Base-by-base conservation (phyloP, 2,329 filamentous ascomycete species). In the Dryadomyces quercus-mongolicae region DNA sequence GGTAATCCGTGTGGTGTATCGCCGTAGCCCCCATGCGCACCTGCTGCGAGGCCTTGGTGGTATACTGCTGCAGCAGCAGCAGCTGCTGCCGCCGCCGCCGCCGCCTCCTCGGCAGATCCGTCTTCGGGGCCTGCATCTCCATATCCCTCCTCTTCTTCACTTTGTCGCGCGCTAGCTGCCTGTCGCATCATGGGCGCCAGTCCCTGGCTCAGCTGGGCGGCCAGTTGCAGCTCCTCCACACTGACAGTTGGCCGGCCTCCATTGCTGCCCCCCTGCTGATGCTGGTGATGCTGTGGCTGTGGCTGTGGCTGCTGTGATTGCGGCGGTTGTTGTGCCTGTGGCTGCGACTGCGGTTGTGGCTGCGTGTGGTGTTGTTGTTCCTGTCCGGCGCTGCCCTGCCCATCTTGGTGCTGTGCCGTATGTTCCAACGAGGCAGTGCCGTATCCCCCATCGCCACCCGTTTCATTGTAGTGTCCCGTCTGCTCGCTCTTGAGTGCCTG, bases 141-240 rank as follows among this genome's bases (percentile, higher is more conserved):
- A 44, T 59, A 59, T 38, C 60, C 59, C 15, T 63, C 71, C 44
- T 66, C 56, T 16, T 58, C 54, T 42, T 56, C 36, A 5, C 36
- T n/a, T 5, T 34, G 57, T 10, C 57, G 70, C 2, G 71, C 65
- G 55, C 75, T 73, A 18, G 74, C 49, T 12, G 49, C 70, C 16
- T 70, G 65, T n/a, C 71, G 67, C 63, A 80, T 72, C 56, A 77
- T 73, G 40, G 75, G 70, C 13, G 76, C 74, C 16, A 81, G 67
- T 46, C 72, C 76, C 56, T 78, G 75, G 49, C 76, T 77, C 45
- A 82, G 66, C 61, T 81, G 78, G 10, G 78, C 77, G 15, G 78
- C 77, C 43, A 81, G 68, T 63, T 80, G 78, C 45, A 81, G 69
- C 65, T 81, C 78, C 59, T 79, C 77, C 5, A 73, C 70, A 55